Percentiles rank a stretch among this genome's conserved stretches.
phyloP scores from a whole-genome alignment of 1,284 basidiomycete genomes.

The Cryptococcus sp. region DNA sequence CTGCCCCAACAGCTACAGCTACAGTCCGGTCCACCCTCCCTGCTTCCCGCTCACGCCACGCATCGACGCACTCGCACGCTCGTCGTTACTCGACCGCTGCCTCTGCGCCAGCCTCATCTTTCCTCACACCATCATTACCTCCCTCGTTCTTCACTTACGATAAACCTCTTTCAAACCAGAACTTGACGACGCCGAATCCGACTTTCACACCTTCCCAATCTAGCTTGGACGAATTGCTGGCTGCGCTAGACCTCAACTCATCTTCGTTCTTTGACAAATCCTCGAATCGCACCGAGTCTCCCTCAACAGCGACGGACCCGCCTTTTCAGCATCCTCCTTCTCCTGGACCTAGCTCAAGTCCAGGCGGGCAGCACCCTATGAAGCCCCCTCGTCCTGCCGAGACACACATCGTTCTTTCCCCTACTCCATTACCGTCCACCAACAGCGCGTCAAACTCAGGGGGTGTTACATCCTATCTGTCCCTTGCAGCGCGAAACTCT shows the following conservation, averaged over 20 bases:
- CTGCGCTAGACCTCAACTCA: constrained; percentile 7
- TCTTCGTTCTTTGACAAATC: background rate
- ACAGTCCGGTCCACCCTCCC: background rate
- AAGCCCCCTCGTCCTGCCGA: constrained; percentile 24
- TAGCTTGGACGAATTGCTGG: constrained; percentile 16
- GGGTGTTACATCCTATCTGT: constrained; percentile 1
- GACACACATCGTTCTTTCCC: constrained; percentile 28
- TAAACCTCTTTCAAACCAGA: constrained; percentile 3
- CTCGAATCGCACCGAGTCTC: background rate
- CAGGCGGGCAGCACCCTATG: constrained; percentile 16
- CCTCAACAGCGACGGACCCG: constrained; percentile 1
- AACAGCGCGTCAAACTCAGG: constrained; percentile 2
- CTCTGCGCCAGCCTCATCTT: constrained; percentile 12
- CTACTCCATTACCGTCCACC: constrained; percentile 14
- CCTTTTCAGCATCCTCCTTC: constrained; percentile 11
- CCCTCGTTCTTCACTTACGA: constrained; percentile 14
- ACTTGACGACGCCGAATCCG: background rate
- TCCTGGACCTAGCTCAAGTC: constrained; percentile 4
- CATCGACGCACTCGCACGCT: background rate
- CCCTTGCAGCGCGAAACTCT: background rate
- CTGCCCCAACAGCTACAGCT: background rate
- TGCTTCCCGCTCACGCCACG: background rate
- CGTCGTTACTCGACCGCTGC: constrained; percentile 13
- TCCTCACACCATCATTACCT: constrained; percentile 14
- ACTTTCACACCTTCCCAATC: constrained; percentile 7